These are phyloP conservation scores for Scleroderma bovista DNA, from an alignment of 768 basidiomycete species.

Conservation along the genomic window DNA sequence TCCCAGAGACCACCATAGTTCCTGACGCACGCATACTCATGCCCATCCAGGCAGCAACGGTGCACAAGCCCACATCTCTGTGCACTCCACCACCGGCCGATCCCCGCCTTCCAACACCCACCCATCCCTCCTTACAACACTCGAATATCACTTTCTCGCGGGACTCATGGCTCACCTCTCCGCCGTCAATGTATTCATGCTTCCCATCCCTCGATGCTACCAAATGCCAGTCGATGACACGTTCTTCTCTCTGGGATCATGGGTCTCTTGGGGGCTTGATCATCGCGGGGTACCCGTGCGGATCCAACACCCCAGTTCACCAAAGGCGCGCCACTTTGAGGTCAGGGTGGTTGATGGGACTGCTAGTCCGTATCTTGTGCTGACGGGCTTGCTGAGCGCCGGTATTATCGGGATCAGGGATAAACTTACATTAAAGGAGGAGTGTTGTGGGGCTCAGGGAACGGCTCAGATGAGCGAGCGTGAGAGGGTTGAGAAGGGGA, in stretches of 20 bases:
- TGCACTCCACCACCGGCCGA: conserved; percentile 33
- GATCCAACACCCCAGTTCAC: conserved; percentile 38
- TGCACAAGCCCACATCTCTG: conserved; percentile 56
- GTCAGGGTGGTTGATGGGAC: conserved; percentile 45
- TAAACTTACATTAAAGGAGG: conserved; percentile 29
- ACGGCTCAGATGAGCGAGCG: conserved; percentile 18
- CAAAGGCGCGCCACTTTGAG: conserved; percentile 52
- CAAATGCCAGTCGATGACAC: too few relatives aligned
- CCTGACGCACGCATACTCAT: not conserved
- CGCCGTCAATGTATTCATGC: conserved; percentile 44
- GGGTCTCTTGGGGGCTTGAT: conserved; percentile 55
- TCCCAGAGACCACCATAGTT: conserved; percentile 23
- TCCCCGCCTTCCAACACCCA: not conserved
- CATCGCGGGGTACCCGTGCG: conserved; percentile 58
- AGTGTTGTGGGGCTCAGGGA: conserved; percentile 28
- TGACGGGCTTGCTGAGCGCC: too few relatives aligned
- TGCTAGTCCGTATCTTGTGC: too few relatives aligned
- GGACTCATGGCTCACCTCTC: conserved; percentile 49
- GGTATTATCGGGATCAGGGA: too few relatives aligned
- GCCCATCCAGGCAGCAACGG: conserved; percentile 37
- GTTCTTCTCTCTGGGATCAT: conserved; percentile 63
- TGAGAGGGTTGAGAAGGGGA: conserved; percentile 35
- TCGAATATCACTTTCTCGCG: conserved; percentile 52
- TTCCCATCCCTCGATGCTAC: too few relatives aligned
- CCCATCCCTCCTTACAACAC: conserved; percentile 21